A percentile compares a stretch with the other conserved stretches of the same genome.
These are phyloP conservation scores for Malassezia arunalokei DNA, from an alignment of 1,284 basidiomycete species.

Conservation along the genomic window DNA sequence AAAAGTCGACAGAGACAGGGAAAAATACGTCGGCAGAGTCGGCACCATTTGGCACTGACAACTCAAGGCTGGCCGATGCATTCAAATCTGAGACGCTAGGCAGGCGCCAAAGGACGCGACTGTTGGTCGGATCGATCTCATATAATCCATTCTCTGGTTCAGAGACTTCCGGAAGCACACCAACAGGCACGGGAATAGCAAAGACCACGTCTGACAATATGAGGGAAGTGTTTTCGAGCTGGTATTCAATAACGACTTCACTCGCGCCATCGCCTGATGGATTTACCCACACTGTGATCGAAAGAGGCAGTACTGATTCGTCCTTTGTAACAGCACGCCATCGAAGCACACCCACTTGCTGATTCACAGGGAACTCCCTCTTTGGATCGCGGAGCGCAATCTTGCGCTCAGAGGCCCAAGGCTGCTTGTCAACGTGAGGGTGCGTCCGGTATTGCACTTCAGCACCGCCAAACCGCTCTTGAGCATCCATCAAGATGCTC, in stretches of 20 bases:
- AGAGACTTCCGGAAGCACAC: conserved; percentile 59
- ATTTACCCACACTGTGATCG: conserved; percentile 92
- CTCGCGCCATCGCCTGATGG: conserved; percentile 63
- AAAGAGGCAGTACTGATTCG: conserved; percentile 77
- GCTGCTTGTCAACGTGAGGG: conserved; percentile 81
- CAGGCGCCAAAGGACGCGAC: conserved; percentile 73
- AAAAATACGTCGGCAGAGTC: conserved; percentile 77
- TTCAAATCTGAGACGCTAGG: conserved; percentile 54
- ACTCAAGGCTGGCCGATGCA: conserved; percentile 57
- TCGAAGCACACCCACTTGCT: conserved; percentile 63
- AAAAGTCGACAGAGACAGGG: conserved; percentile 76
- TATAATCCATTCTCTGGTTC: conserved; percentile 65
- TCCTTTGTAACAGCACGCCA: conserved; percentile 86
- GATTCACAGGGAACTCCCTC: conserved; percentile 73
- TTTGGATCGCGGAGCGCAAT: conserved; percentile 74
- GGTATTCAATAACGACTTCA: conserved; percentile 92
- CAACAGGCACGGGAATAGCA: conserved; percentile 77
- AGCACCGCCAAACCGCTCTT: conserved; percentile 56
- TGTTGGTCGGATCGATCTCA: conserved; percentile 64
- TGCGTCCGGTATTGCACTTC: conserved; percentile 86
- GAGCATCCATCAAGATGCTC: conserved; percentile 55
- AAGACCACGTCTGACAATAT: conserved; percentile 72
- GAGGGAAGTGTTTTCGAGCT: conserved; percentile 60
- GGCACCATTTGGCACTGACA: conserved; percentile 59
- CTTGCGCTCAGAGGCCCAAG: conserved; percentile 55